Percentiles rank a stretch among this genome's conserved stretches.
phyloP scores from a whole-genome alignment of 441 rosid genomes.

The Populus hybrid region DNA sequence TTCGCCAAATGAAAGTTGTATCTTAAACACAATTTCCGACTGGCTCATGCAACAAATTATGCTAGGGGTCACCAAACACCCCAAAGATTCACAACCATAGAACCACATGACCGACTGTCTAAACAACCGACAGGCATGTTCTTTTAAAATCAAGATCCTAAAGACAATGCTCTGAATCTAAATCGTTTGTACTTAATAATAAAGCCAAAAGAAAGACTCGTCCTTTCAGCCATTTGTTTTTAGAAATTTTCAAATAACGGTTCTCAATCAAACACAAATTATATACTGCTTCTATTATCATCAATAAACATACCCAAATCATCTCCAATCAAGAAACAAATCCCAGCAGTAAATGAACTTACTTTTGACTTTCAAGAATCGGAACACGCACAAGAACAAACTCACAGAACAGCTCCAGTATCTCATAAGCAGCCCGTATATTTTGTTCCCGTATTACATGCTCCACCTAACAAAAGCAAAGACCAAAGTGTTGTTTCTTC shows the following conservation, averaged over 20 bases:
- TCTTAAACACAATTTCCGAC: not conserved
- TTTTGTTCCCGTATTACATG: conserved; percentile 88
- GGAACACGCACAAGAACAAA: conserved; percentile 84
- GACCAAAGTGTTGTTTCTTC: not conserved
- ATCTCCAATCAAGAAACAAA: not conserved
- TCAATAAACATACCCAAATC: not conserved
- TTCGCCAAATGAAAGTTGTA: not conserved
- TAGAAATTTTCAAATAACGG: not conserved
- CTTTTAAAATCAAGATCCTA: not conserved
- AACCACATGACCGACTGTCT: too few relatives aligned
- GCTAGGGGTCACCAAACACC: not conserved
- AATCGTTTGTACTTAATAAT: not conserved
- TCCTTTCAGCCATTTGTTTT: not conserved
- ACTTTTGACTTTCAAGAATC: conserved; percentile 76
- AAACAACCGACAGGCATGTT: too few relatives aligned
- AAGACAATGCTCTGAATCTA: not conserved
- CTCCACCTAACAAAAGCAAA: conserved; percentile 56
- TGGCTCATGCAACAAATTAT: not conserved
- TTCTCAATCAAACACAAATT: not conserved
- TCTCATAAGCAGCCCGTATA: conserved; percentile 75
- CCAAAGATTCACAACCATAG: not conserved
- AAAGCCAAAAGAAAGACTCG: not conserved
- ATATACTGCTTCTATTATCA: too few relatives aligned
- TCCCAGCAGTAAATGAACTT: conserved; percentile 21
- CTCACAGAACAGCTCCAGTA: conserved; percentile 83